These are phyloP conservation scores for Trypanosoma avium DNA, from an alignment of 208 protist genomes.

Conservation along the genomic window DNA sequence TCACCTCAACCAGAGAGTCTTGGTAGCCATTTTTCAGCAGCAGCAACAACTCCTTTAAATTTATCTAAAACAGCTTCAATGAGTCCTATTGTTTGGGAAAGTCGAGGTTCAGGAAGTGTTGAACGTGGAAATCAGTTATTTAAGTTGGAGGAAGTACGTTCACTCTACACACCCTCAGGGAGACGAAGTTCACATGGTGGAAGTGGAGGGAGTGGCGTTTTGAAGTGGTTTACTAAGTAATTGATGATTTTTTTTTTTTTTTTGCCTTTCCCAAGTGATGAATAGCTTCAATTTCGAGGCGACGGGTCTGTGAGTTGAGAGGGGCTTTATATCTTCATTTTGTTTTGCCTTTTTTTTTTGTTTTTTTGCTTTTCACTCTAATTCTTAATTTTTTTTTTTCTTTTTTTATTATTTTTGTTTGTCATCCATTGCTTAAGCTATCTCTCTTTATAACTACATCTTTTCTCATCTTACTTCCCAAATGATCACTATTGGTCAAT, in stretches of 20 bases:
- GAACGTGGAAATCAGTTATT: not conserved
- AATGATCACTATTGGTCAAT: too few species aligned
- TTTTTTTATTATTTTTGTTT: not conserved
- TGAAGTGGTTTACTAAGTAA: not conserved
- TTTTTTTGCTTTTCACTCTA: constrained; percentile 11
- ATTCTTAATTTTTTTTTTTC: not conserved
- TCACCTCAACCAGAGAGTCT: too few species aligned
- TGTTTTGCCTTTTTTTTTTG: not conserved
- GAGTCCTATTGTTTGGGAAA: constrained; percentile 8
- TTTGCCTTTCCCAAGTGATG: constrained; percentile 3
- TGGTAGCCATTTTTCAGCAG: too few species aligned
- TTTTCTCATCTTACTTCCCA: too few species aligned
- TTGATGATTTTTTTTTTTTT: constrained; percentile 3
- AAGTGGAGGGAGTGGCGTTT: not conserved
- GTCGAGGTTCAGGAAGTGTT: constrained; percentile 8
- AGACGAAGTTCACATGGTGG: not conserved
- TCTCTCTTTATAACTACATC: too few species aligned
- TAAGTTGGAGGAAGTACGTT: not conserved
- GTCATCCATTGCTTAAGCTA: too few species aligned
- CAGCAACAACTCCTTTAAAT: not conserved
- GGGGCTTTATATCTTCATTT: too few species aligned
- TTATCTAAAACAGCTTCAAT: not conserved
- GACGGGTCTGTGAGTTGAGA: too few species aligned
- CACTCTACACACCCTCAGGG: not conserved
- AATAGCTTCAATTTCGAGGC: too few species aligned